Percentiles rank a stretch among this genome's conserved stretches.
Evolutionary conservation across 1,284 basidiomycete genomes (phyloP).

Genomic region (Ustilago curta): DNA sequence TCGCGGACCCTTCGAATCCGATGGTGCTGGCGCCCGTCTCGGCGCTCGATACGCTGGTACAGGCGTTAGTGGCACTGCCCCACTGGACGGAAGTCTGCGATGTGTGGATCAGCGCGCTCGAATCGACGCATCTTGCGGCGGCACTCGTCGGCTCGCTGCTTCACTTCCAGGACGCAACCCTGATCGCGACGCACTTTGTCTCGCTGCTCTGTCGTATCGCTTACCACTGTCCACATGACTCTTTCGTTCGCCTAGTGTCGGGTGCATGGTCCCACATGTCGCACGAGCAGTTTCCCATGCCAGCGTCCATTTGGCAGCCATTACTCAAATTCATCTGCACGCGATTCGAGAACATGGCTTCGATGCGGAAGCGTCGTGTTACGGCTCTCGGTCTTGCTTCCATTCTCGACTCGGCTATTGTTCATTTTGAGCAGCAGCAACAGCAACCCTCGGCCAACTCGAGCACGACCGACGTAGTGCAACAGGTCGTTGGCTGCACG

Average conservation of each 20-base stretch:
- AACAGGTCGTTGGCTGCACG: conserved; percentile 28
- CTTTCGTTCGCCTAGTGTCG: conserved; percentile 54
- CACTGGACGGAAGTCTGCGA: conserved; percentile 44
- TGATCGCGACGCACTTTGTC: conserved; percentile 59
- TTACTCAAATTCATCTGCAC: conserved; percentile 45
- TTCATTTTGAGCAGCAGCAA: conserved; percentile 22
- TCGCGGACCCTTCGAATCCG: conserved; percentile 58
- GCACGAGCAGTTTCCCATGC: conserved; percentile 19
- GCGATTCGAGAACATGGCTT: conserved; percentile 63
- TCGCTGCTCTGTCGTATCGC: conserved; percentile 59
- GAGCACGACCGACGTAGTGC: background rate
- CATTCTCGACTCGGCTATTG: conserved; percentile 33
- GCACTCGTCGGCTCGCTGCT: conserved; percentile 56
- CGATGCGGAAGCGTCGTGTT: conserved; percentile 55
- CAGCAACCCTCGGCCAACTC: background rate
- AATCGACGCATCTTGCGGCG: conserved; percentile 47
- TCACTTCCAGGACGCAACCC: conserved; percentile 54
- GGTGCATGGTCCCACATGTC: conserved; percentile 33
- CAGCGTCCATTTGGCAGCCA: conserved; percentile 32
- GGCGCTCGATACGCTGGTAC: conserved; percentile 57
- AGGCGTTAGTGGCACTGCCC: conserved; percentile 44
- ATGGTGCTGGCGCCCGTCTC: conserved; percentile 59
- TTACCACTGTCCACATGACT: conserved; percentile 32
- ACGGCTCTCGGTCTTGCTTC: conserved; percentile 59
- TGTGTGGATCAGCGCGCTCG: conserved; percentile 45